These are phyloP conservation scores for Camelina laxa DNA, from an alignment of 345 rosid genomes.

Conservation along the genomic window DNA sequence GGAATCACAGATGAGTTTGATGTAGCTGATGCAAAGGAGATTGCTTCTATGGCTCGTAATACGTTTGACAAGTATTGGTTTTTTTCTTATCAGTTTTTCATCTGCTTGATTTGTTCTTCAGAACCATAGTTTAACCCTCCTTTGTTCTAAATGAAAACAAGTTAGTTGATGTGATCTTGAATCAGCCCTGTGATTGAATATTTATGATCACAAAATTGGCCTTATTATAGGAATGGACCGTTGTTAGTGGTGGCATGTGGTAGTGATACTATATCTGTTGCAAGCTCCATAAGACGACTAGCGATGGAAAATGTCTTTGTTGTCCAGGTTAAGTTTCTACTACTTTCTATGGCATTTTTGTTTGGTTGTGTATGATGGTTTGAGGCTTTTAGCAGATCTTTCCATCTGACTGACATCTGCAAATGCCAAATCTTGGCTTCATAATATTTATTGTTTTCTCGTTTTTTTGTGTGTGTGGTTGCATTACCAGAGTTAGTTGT, in stretches of 20 bases:
- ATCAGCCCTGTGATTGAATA: background rate
- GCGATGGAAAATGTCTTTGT: constrained; percentile 82
- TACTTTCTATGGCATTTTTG: background rate
- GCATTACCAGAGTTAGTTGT: background rate
- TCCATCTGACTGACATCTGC: constrained; percentile 4
- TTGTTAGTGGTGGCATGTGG: constrained; percentile 93
- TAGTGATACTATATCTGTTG: constrained; percentile 70
- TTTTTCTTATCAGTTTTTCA: background rate
- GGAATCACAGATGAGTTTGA: constrained; percentile 57
- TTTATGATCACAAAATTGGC: background rate
- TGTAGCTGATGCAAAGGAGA: constrained; percentile 78
- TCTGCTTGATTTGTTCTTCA: constrained; percentile 16
- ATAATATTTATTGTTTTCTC: background rate
- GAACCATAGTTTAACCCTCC: background rate
- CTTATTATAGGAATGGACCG: constrained; percentile 68
- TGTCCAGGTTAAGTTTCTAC: constrained; percentile 64
- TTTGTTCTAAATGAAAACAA: background rate
- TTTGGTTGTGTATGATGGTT: background rate
- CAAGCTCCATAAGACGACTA: constrained; percentile 80
- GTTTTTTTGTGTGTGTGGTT: background rate
- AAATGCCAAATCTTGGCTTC: constrained; percentile 20
- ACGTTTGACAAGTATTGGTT: constrained; percentile 60
- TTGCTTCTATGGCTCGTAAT: constrained; percentile 70
- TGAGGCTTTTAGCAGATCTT: background rate
- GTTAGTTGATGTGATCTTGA: constrained; percentile 7